Evolutionary conservation across 2,329 filamentous ascomycete species (phyloP), one percentile per base, ranked within the genome.

Genomic region (Arthrobotrys musiformis): DNA sequence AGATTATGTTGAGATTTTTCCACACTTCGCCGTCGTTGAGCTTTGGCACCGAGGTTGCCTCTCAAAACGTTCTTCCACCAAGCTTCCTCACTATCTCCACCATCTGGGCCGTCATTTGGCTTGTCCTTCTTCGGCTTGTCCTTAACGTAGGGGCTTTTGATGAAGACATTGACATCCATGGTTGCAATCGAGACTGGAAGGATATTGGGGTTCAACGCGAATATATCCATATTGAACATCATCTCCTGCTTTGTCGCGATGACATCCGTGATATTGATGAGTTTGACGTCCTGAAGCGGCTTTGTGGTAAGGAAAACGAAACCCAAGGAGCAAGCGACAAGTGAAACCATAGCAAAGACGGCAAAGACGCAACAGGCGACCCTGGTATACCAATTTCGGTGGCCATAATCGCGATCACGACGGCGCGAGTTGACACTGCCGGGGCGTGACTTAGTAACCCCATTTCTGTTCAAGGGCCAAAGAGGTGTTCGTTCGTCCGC

Each of bases 241-340:
- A 99, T 88, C 82, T 98, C 94, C 83, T 97, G 93, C 83, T 97
- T 93, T 81, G 93, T 97, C 1, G 94, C 94, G 58, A 98, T 88
- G 24, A 99, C 93, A 80, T 97, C 96, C 81, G 91, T 89, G 79
- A 99, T 93, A 79, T 91, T 90, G 68, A 91, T 86, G 50, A 98
- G 89, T 79, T 91, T 87, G 73, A 98, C 92, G 79, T 92, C 89
- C 26, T 89, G 88, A 56, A 99, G 88, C 5, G 94, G 92, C 82
- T 97, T 93, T 30, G 94, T 97, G 19, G 94, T 94, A 52, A 93
- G 92, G 84, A 97, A 91, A 84, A 97, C 90, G 83, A 98, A 95
- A 22, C 91, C 92, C 40, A 95, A 90, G 8, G 92, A 91, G 46
- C 92, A 93, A n/a, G 93, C 90, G 56, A 96, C 88, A 46, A 97